Percentiles rank a stretch among this genome's conserved stretches.
phyloP scores from a whole-genome alignment of 768 basidiomycete species.

The Lactifluus subvellereus region DNA sequence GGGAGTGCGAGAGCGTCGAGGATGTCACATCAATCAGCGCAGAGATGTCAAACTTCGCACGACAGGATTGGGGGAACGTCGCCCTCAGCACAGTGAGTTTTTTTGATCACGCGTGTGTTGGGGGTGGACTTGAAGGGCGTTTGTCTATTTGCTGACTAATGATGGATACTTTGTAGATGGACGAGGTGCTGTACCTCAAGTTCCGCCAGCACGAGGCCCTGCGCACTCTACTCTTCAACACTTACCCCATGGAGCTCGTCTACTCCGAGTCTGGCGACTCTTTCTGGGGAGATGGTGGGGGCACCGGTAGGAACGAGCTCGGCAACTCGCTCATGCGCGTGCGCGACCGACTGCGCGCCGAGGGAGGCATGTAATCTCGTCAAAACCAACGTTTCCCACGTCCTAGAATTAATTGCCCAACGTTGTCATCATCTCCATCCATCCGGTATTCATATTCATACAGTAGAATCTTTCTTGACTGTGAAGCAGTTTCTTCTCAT shows the following conservation, averaged over 20 bases:
- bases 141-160: neutral
- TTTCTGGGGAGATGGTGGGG: constrained; percentile 64
- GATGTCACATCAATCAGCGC: constrained; percentile 37
- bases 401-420: no score
- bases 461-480: no score
- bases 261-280: constrained; percentile 49
- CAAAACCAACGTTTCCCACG: no score
- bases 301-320: constrained; percentile 54
- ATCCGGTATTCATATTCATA: no score
- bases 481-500: no score
- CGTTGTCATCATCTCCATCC: no score
- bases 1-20: constrained; percentile 35
- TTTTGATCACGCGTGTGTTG: neutral
- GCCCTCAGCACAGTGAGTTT: no score
- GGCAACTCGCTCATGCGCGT: constrained; percentile 39
- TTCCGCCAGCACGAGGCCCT: constrained; percentile 64
- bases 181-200: constrained; percentile 60
- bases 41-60: no score
- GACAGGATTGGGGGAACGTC: no score
- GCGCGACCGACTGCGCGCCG: no score
- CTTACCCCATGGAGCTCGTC: constrained; percentile 40
- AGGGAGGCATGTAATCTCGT: neutral
- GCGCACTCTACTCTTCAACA: constrained; percentile 48
- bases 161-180: constrained; percentile 42
- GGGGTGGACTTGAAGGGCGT: neutral